Base-by-base conservation (phyloP, 2,329 filamentous ascomycete genomes). In the Diaporthe sp. region DNA sequence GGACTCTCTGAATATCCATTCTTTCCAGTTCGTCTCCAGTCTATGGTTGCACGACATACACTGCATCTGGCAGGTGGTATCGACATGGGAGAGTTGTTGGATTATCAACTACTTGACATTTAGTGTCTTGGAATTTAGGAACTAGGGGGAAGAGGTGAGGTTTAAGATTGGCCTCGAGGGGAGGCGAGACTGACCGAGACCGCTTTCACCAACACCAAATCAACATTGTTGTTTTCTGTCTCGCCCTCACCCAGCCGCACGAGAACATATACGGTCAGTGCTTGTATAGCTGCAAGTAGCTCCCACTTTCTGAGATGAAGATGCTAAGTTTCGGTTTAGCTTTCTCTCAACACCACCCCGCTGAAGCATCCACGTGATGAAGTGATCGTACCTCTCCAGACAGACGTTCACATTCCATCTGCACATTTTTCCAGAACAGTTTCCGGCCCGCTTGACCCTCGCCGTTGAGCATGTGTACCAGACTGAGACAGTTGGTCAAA, bases 271-370 rank as follows among this genome's bases (percentile, higher is more conserved):
- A 65, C 34, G 15, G 61, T 22, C 15, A 49, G 61, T 6, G 61
- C 61, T 22, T 65, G 61, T 22, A 65, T 65, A 12, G 61, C 61
- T 65, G 61, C 13, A 12, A 65, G 61, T 3, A 65, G 25, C 44
- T 22, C 61, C 61, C 61, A 65, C 15, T 49, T 65, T 3, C 3
- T 65, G 15, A 65, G 10, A 8, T 15, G 34, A 1, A 12, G 61
- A n/a, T 65, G 15, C 61, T 65, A 15, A 5, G 9, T 3, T 10
- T 31, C n/a, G 10, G 4, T 25, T 65, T 4, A 65, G 39, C 60
- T 19, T 25, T 39, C 37, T 39, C n/a, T 28, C 37, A 42, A 22
- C 22, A 25, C 60, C 37, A 39, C 0, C 3, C 12, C 12, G 37
- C 37, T 39, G 2, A 39, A 39, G 37, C 10, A 13, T 13, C 0